Evolutionary conservation across 345 rosid genomes (phyloP).

Genomic region (Boechera divaricarpa): DNA sequence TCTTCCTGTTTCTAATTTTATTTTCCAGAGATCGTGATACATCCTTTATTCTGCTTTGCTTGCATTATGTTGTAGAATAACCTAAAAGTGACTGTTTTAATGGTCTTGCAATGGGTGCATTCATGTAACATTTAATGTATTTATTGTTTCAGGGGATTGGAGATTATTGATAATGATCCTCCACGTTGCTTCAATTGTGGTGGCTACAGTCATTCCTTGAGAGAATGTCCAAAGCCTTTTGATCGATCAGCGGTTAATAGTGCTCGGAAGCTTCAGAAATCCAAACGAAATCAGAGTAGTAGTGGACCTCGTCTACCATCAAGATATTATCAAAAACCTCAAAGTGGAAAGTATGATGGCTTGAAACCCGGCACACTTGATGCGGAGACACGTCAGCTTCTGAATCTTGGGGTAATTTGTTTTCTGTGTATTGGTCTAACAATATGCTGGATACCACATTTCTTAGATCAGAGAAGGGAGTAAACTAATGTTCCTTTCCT

Average conservation of each 20-base stretch:
- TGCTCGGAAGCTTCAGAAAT: constrained; percentile 82
- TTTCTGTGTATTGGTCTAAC: neutral
- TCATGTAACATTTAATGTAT: constrained; percentile 31
- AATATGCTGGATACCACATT: neutral
- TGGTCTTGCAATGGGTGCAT: constrained; percentile 5
- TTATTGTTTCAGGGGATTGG: constrained; percentile 63
- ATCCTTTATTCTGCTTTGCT: constrained; percentile 13
- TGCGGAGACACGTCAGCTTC: constrained; percentile 78
- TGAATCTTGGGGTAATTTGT: constrained; percentile 81
- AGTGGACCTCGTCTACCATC: constrained; percentile 60
- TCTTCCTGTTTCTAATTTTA: neutral
- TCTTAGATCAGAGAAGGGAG: neutral
- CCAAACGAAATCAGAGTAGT: constrained; percentile 66
- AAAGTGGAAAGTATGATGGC: constrained; percentile 83
- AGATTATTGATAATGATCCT: constrained; percentile 73
- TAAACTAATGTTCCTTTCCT: neutral
- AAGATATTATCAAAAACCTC: constrained; percentile 76
- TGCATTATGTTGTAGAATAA: neutral
- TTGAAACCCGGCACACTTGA: constrained; percentile 85
- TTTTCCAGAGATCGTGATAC: neutral
- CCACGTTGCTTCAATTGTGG: constrained; percentile 97
- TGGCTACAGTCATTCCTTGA: constrained; percentile 84
- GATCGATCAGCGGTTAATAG: constrained; percentile 75
- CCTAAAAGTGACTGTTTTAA: constrained; percentile 10
- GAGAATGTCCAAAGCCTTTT: constrained; percentile 89